phyloP scores from a whole-genome alignment of 2,329 filamentous ascomycete species.

The Xylaria polymorpha region DNA sequence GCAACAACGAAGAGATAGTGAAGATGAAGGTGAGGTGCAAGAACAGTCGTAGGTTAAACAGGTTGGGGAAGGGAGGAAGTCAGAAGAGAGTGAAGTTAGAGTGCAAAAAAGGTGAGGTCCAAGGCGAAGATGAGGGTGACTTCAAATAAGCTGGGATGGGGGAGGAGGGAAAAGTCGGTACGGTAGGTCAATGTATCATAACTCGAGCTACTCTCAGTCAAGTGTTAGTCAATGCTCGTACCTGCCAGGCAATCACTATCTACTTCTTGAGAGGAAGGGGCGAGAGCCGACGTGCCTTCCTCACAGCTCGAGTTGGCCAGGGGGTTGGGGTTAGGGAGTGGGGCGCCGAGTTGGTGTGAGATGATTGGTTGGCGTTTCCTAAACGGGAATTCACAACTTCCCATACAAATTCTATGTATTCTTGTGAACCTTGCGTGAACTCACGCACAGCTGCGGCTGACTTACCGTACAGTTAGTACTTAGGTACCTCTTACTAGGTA shows the following conservation, averaged over 20 bases:
- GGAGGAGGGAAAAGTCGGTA: constrained; percentile 3
- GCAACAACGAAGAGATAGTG: background rate
- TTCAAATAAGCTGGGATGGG: constrained; percentile 6
- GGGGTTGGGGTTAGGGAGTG: constrained; percentile 35
- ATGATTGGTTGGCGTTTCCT: constrained; percentile 40
- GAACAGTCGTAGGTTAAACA: background rate
- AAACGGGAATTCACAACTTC: constrained; percentile 44
- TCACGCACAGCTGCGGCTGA: constrained; percentile 20
- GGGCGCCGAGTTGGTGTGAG: constrained; percentile 11
- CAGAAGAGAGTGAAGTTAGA: background rate
- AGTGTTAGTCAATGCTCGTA: constrained; percentile 37
- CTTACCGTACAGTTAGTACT: too few species aligned
- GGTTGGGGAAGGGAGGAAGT: background rate
- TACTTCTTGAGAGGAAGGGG: constrained; percentile 40
- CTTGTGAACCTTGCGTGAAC: constrained; percentile 39
- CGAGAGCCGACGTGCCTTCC: constrained; percentile 22
- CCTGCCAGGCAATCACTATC: constrained; percentile 42
- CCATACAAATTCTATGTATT: constrained; percentile 41
- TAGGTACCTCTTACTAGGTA: too few species aligned
- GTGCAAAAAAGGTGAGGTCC: background rate
- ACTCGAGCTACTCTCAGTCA: constrained; percentile 28
- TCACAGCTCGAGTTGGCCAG: constrained; percentile 11
- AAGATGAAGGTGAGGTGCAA: background rate
- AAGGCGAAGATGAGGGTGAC: background rate
- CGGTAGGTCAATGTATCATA: background rate